These are phyloP conservation scores for Globisporangium polare DNA, from an alignment of 352 stramenopile genomes.

Conservation along the genomic window DNA sequence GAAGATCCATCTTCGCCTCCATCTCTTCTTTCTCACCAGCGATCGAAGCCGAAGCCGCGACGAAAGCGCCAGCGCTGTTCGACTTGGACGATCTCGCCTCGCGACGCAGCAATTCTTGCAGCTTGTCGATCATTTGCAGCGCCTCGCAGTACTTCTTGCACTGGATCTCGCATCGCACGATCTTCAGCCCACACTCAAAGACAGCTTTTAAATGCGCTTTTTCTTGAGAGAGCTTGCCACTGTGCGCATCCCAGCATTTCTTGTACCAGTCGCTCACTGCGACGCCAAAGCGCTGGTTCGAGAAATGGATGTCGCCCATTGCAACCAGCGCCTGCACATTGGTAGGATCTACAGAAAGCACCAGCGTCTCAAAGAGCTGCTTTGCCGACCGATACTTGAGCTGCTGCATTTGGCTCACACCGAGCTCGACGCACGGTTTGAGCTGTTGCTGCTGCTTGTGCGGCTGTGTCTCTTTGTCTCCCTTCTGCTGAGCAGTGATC, in stretches of 20 bases:
- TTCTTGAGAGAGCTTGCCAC: background rate
- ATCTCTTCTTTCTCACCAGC: conserved; percentile 20
- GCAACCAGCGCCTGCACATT: conserved; percentile 49
- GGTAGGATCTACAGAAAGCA: conserved; percentile 31
- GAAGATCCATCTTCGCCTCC: conserved; percentile 42
- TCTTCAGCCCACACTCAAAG: conserved; percentile 37
- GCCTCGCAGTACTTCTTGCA: conserved; percentile 20
- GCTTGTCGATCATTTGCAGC: conserved; percentile 35
- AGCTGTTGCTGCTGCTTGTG: conserved; percentile 11
- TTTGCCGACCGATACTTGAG: conserved; percentile 41
- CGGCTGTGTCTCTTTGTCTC: background rate
- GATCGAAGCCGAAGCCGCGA: background rate
- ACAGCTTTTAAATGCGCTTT: conserved; percentile 8
- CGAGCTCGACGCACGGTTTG: conserved; percentile 29
- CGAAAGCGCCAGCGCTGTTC: conserved; percentile 8
- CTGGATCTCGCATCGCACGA: conserved; percentile 45
- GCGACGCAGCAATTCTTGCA: conserved; percentile 35
- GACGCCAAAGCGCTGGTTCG: conserved; percentile 33
- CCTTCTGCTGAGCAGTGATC: background rate
- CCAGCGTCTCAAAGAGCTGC: conserved; percentile 41
- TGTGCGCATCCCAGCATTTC: conserved; percentile 38
- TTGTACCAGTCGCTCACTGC: conserved; percentile 38
- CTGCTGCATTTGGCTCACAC: conserved; percentile 36
- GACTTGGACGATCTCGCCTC: conserved; percentile 8
- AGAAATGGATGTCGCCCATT: conserved; percentile 46